These are phyloP conservation scores for Microdochium bolleyi DNA, from an alignment of 2,329 filamentous ascomycete genomes.

Conservation along the genomic window DNA sequence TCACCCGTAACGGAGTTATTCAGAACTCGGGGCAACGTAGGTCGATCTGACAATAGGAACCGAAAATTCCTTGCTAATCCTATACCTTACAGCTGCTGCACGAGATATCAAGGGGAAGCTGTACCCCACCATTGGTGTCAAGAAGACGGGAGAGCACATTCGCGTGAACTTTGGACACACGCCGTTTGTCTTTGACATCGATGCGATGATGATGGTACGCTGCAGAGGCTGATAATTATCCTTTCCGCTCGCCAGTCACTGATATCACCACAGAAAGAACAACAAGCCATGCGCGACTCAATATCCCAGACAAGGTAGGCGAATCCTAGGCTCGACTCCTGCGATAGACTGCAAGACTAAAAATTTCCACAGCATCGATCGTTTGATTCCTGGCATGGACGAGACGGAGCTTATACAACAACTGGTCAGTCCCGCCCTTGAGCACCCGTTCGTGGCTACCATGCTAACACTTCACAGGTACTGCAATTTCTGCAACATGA, in stretches of 20 bases:
- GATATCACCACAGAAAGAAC: constrained; percentile 43
- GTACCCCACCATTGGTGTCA: constrained; percentile 61
- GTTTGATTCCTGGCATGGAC: constrained; percentile 53
- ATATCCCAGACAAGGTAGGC: constrained; percentile 43
- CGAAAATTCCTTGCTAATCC: constrained; percentile 12
- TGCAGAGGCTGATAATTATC: not conserved
- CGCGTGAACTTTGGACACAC: constrained; percentile 61
- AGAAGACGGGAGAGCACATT: constrained; percentile 54
- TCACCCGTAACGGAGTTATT: constrained; percentile 53
- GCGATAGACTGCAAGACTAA: constrained; percentile 3
- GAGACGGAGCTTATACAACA: constrained; percentile 78
- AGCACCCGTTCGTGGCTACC: constrained; percentile 6
- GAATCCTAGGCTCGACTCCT: not conserved
- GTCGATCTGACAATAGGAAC: not conserved
- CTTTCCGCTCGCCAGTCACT: constrained; percentile 1
- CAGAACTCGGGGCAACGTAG: constrained; percentile 32
- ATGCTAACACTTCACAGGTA: constrained; percentile 27
- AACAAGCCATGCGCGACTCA: constrained; percentile 46
- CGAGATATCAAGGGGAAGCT: constrained; percentile 56
- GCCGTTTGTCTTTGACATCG: constrained; percentile 87
- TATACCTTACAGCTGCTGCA: constrained; percentile 57
- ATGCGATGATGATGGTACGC: constrained; percentile 67
- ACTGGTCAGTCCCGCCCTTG: constrained; percentile 41
- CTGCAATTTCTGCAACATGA: constrained; percentile 90
- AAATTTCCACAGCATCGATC: constrained; percentile 40